Evolutionary conservation across 495 filamentous ascomycete genomes (phyloP), one percentile per base, ranked within the genome.

Genomic region (Aspergillus nidulans): DNA sequence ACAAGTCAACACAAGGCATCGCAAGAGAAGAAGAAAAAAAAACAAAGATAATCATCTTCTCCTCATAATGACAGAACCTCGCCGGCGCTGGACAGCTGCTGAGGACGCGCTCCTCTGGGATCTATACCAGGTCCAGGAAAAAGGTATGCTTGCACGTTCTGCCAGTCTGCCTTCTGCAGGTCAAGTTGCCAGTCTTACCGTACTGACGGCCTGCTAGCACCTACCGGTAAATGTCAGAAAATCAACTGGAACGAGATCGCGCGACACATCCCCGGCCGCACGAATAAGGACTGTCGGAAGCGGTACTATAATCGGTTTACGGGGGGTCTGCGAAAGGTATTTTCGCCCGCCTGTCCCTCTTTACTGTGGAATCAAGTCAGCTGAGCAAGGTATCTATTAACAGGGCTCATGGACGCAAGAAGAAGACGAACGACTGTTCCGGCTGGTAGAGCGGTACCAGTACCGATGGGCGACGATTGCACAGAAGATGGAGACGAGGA

Each of bases 181-280:
- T n/a, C n/a, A n/a, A n/a, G n/a, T n/a, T n/a, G n/a, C n/a, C n/a
- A 0, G 21, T 8, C 21, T 25, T 5, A 25, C 10, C 23, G 18
- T 18, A 26, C 23, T 42, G 16, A 52, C 23, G 15, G 20, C n/a
- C 19, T 18, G 16, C 12, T n/a, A 56, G 53, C 43, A 7, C 53
- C 53, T 16, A 56, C 53, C 4, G 53, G 53, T 3, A 56, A 56
- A 34, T 56, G 30, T 23, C 53, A 47, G 10, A 56, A 56, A 19
- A 49, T 56, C 45, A 56, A 56, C 53, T 56, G 53, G 53, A 56
- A 56, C 26, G 53, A 56, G 26, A 56, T 56, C 34, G 53, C 53
- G 13, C 45, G 36, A 9, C 36, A 56, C 13, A 49, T 56, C 5
- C 53, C 53, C 38, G 53, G 53, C 5, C 53, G 53, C 3, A 56